Evolutionary conservation across 495 filamentous ascomycete genomes (phyloP).

Genomic region (Annulohypoxylon moriforme): DNA sequence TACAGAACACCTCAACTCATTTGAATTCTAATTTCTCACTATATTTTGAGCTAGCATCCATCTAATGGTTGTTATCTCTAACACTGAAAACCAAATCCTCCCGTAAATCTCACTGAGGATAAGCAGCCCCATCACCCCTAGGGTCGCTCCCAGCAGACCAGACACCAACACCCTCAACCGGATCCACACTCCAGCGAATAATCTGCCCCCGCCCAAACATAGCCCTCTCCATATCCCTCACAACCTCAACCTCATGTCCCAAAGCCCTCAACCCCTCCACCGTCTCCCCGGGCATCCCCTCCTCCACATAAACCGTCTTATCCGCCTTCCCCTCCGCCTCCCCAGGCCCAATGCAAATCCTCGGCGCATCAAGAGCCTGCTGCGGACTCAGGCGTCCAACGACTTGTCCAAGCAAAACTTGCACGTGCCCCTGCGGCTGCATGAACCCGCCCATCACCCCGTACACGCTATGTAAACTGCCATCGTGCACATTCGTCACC

Average conservation of each 20-base stretch:
- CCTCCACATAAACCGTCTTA: constrained; percentile 77
- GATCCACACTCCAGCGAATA: constrained; percentile 74
- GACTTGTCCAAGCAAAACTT: constrained; percentile 91
- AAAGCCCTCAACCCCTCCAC: constrained; percentile 71
- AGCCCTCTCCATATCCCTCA: constrained; percentile 72
- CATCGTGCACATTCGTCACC: constrained; percentile 79
- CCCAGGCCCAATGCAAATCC: constrained; percentile 82
- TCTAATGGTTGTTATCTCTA: not conserved
- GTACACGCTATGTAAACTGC: constrained; percentile 81
- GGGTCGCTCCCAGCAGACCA: constrained; percentile 90
- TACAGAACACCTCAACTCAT: not conserved
- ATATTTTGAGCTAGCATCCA: not conserved
- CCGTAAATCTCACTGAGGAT: constrained; percentile 39
- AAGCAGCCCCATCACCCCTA: constrained; percentile 86
- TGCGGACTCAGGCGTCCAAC: constrained; percentile 87
- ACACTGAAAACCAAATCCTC: not conserved
- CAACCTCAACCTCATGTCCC: constrained; percentile 79
- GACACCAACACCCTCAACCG: constrained; percentile 73
- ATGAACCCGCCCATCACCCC: constrained; percentile 99
- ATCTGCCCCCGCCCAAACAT: constrained; percentile 94
- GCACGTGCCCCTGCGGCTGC: constrained; percentile 98
- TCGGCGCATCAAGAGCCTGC: constrained; percentile 88
- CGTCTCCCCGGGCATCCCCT: constrained; percentile 77
- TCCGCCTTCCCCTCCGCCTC: constrained; percentile 58
- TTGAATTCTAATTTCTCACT: not conserved